Evolutionary conservation across 768 basidiomycete species (phyloP).

Genomic region (Tulasnella sp.): DNA sequence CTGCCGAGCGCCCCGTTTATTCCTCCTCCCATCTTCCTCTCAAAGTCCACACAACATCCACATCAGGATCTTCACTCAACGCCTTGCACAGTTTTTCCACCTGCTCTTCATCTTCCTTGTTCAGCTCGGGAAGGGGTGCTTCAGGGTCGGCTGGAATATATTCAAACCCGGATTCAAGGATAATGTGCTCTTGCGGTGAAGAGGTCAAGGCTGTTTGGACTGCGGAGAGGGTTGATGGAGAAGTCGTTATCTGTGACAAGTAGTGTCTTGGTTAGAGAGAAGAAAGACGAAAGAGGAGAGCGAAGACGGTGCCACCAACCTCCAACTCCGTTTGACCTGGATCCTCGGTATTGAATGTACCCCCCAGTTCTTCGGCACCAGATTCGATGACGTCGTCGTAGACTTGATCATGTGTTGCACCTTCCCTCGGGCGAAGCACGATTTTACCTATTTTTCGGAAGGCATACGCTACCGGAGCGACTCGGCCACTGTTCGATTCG

Average conservation of each 20-base stretch:
- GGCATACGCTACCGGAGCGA: slow-evolving; percentile 10
- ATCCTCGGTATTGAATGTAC: not conserved
- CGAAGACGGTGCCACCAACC: not conserved
- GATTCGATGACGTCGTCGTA: slow-evolving; percentile 7
- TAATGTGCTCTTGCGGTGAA: slow-evolving; percentile 1
- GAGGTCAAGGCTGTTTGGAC: not conserved
- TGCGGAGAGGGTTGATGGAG: not conserved
- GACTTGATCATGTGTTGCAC: slow-evolving; percentile 12
- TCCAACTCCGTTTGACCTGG: slow-evolving; percentile 2
- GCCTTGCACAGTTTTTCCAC: slow-evolving; percentile 3
- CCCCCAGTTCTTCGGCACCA: slow-evolving; percentile 7
- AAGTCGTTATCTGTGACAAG: not conserved
- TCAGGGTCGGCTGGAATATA: slow-evolving; percentile 15
- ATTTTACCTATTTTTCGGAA: slow-evolving; percentile 7
- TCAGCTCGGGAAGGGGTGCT: not conserved
- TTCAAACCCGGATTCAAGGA: slow-evolving; percentile 15
- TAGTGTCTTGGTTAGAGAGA: not conserved
- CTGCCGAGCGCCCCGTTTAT: not conserved
- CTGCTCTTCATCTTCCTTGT: slow-evolving; percentile 6
- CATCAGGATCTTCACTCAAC: slow-evolving; percentile 4
- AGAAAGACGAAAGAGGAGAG: too few relatives aligned
- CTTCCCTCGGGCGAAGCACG: not conserved
- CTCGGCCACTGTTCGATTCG: not conserved
- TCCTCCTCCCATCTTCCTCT: slow-evolving; percentile 2
- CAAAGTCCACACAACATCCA: slow-evolving; percentile 11